These are phyloP conservation scores for Tardiomyces digboiensis DNA, from an alignment of 1,139 yeast species.

Conservation along the genomic window DNA sequence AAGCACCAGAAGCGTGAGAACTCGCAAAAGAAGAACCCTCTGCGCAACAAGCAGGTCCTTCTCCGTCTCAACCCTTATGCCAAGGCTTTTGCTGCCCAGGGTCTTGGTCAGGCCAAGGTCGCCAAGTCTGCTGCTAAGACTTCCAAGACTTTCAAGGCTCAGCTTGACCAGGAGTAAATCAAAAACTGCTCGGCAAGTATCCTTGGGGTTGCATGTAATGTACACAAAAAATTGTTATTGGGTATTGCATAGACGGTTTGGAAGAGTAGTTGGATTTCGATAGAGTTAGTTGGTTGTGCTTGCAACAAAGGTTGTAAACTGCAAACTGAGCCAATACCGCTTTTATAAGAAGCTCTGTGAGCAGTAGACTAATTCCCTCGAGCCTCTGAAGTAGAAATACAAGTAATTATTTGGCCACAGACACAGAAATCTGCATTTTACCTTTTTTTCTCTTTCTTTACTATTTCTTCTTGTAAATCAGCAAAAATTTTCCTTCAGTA, in stretches of 20 bases:
- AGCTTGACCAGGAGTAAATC: not conserved
- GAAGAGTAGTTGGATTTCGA: not conserved
- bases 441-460: not conserved
- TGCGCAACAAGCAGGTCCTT: conserved; percentile 98
- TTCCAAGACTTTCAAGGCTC: conserved; percentile 13
- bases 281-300: not conserved
- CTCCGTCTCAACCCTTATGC: conserved; percentile 99
- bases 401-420: not conserved
- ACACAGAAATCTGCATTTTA: not conserved
- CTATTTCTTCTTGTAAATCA: not conserved
- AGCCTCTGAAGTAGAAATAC: too few species aligned
- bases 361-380: too few species aligned
- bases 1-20: conserved; percentile 88
- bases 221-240: not conserved
- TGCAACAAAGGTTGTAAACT: too few species aligned
- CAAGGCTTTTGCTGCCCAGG: conserved; percentile 89
- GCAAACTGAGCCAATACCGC: too few species aligned
- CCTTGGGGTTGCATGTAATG: not conserved
- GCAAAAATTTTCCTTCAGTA: not conserved
- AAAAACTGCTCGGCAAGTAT: too few species aligned
- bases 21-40: conserved; percentile 99
- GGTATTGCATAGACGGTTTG: not conserved
- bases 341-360: too few species aligned
- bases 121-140: conserved; percentile 38
- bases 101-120: conserved; percentile 80